Base-by-base conservation (phyloP, 305 asterid genomes). In the Coffea humblotiana region DNA sequence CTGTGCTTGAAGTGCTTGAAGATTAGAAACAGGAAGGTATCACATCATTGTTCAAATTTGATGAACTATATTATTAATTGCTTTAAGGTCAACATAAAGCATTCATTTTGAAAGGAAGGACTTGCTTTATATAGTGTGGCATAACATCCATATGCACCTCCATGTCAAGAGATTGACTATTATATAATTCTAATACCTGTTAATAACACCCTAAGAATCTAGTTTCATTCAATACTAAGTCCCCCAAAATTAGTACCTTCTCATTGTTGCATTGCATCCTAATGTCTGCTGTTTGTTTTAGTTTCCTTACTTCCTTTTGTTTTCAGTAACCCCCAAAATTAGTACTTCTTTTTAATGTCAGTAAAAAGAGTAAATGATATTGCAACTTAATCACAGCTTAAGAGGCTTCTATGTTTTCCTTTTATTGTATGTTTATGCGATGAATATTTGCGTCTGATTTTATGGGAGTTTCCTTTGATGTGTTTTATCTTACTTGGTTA, bases 1-100 rank as follows among this genome's bases (percentile, higher is more conserved):
- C 73, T 96, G 86, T 96, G 99, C 88, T 80, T 96, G 83, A 93
- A 92, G 88, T 96, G 99, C 79, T 84, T 96, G 86, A 96, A 92
- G 88, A 35, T 92, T 78, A 92, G 87, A 84, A 92, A 81, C 77
- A 86, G 93, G 84, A 94, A 89, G 98, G 98, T 96, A 87, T 8
- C 37, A 10, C 78, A 65, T 1, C 66, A 5, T 49, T 51, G 6
- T 56, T 49, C 60, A 72, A 32, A 49, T 49, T 72, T 16, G 64
- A 4, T 2, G 51, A 79, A 35, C 61, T 14, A 32, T 56, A n/a
- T 56, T 56, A 56, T 18, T 8, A 56, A 21, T n/a, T 56, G 63
- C 63, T 15, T 56, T 4, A 18, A 72, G 29, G 23, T 72, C 25
- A 64, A 19, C 40, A 54, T 60, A 47, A 60, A 18, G 48, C 72